Evolutionary conservation across 805 yeast genomes (phyloP).

Genomic region (Cyberlindnera euphorbiae): DNA sequence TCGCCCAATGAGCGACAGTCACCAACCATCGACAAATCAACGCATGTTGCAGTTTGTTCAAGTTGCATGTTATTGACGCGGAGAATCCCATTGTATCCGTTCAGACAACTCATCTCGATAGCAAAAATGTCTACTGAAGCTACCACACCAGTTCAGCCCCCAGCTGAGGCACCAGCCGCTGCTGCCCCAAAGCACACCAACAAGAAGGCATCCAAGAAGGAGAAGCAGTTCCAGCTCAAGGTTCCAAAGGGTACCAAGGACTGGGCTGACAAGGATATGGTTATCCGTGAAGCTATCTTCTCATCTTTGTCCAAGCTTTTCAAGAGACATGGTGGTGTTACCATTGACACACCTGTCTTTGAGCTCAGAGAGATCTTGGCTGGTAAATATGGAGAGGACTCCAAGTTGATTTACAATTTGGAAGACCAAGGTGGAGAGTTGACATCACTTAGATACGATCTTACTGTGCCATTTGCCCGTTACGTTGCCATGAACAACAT

Average conservation of each 20-base stretch:
- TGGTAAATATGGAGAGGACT: slow-evolving; percentile 98
- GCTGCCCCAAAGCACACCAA: slow-evolving; percentile 3
- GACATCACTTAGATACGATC: slow-evolving; percentile 90
- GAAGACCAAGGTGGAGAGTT: slow-evolving; percentile 99
- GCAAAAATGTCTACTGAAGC: slow-evolving; percentile 1
- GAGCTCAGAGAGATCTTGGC: slow-evolving; percentile 92
- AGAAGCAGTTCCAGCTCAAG: slow-evolving; percentile 70
- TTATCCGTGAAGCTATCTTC: slow-evolving; percentile 85
- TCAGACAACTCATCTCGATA: too few species aligned
- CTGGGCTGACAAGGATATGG: slow-evolving; percentile 98
- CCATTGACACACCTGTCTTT: slow-evolving; percentile 97
- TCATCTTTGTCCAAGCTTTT: slow-evolving; percentile 65
- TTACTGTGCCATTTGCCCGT: slow-evolving; percentile 98
- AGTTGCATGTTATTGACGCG: too few species aligned
- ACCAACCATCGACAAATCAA: too few species aligned
- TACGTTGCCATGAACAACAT: slow-evolving; percentile 94
- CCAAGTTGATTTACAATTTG: slow-evolving; percentile 89
- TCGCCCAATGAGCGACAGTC: too few species aligned
- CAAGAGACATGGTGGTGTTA: slow-evolving; percentile 96
- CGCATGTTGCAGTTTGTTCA: too few species aligned
- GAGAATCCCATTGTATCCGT: too few species aligned
- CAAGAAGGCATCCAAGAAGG: slow-evolving; percentile 20
- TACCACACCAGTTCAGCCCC: neutral
- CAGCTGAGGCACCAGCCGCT: slow-evolving; percentile 4
- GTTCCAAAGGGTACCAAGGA: slow-evolving; percentile 98